Evolutionary conservation across 495 filamentous ascomycete species (phyloP), one percentile per base, ranked within the genome.

Genomic region (Choiromyces venosus): DNA sequence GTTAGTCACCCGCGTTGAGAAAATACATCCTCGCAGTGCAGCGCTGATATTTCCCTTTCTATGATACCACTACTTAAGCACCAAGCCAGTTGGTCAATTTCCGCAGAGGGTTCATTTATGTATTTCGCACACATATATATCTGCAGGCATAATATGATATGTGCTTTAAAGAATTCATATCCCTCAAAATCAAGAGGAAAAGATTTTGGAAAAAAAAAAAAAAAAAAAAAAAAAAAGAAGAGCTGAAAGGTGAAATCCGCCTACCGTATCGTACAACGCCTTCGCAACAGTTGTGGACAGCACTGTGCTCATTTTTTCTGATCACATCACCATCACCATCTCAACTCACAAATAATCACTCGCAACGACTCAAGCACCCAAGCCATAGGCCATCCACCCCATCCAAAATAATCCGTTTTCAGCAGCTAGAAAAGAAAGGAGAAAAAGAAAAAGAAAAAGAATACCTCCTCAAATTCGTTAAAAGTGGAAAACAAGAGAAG

Each of bases 341-440:
- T 73, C 25, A 52, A 44, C 67, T 74, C 72, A 74, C 66, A 18
- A 38, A 36, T 65, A 56, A 66, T 74, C 68, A 74, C 72, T 74
- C 72, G 72, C 39, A 66, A 36, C 29, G 33, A 37, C 42, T 40
- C 36, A 64, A 66, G 68, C 36, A 40, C 71, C 65, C 0, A 37
- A 18, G 16, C 36, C 21, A 39, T 21, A 38, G 37, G 18, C 36
- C 39, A n/a, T 18, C 37, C 36, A 14, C 25, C 33, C 66, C 33
- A 56, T 69, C 65, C 69, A 69, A 35, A 65, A 66, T 65, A 38
- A 42, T 25, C 25, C 19, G 42, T 36, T 37, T 66, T 66, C 19
- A 37, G 64, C 38, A 33, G 21, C 40, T 74, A 65, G 36, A 65
- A 44, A 64, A 37, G 66, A 29, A 18, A 9, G 35, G 5, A 66